Percentiles rank a stretch among this genome's conserved stretches.
phyloP scores from a whole-genome alignment of 495 filamentous ascomycete genomes.

The Penicillium cosmopolitanum region DNA sequence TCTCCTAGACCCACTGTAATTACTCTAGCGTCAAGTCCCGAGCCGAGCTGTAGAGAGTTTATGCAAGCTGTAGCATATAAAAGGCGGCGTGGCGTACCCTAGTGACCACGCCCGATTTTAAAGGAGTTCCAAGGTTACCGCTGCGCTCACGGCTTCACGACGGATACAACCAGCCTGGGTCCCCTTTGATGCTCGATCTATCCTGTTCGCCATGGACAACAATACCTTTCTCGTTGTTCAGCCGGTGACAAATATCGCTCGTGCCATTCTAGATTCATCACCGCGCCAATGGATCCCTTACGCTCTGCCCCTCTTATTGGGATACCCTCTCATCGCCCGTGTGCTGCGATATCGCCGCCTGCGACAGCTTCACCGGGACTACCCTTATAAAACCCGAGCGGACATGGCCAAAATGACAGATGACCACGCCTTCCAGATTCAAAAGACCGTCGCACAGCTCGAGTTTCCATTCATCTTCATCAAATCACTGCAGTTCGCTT shows the following conservation, averaged over 20 bases:
- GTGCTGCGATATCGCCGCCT: slow-evolving; percentile 55
- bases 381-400: slow-evolving; percentile 56
- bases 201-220: slow-evolving; percentile 18
- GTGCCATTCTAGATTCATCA: slow-evolving; percentile 14
- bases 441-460: slow-evolving; percentile 47
- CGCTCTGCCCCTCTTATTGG: slow-evolving; percentile 24
- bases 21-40: background rate
- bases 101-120: background rate
- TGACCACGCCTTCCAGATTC: slow-evolving; percentile 61
- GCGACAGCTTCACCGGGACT: slow-evolving; percentile 47
- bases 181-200: too few relatives aligned
- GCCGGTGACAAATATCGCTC: slow-evolving; percentile 7
- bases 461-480: slow-evolving; percentile 63
- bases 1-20: background rate
- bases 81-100: background rate
- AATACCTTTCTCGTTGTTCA: slow-evolving; percentile 1
- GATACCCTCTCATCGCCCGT: slow-evolving; percentile 37
- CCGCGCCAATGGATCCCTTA: slow-evolving; percentile 31
- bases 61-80: background rate
- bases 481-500: slow-evolving; percentile 63
- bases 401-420: slow-evolving; percentile 65
- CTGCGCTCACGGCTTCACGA: too few relatives aligned
- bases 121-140: too few relatives aligned
- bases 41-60: background rate
- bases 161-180: too few relatives aligned